A percentile compares a stretch with the other conserved stretches of the same genome.
Evolutionary conservation across 2,329 filamentous ascomycete species (phyloP).

Genomic region (Westerdykella ornata): DNA sequence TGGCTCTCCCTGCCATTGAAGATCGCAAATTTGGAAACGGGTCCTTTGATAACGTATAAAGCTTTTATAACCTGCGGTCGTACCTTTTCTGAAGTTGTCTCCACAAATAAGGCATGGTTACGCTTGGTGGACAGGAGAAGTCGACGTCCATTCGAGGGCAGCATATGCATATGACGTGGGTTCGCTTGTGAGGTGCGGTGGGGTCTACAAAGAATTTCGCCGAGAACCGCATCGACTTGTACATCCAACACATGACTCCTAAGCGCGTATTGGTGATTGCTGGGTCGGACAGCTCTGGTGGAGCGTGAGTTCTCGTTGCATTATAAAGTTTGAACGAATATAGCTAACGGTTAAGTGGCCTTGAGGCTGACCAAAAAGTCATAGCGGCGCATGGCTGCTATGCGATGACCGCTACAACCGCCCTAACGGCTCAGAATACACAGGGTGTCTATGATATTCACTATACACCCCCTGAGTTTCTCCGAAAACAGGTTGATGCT

Average conservation of each 20-base stretch:
- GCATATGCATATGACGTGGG: slow-evolving; percentile 2
- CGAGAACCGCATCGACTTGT: neutral
- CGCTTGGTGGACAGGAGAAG: too few species aligned
- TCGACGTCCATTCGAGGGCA: too few species aligned
- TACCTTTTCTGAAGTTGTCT: too few species aligned
- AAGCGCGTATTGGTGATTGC: slow-evolving; percentile 70
- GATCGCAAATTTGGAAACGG: too few species aligned
- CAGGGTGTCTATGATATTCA: slow-evolving; percentile 76
- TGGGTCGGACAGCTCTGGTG: slow-evolving; percentile 84
- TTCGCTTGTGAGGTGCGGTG: neutral
- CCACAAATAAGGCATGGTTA: too few species aligned
- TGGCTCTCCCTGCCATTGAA: too few species aligned
- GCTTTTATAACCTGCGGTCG: too few species aligned
- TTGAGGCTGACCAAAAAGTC: slow-evolving; percentile 94
- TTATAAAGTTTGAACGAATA: slow-evolving; percentile 9
- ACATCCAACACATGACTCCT: slow-evolving; percentile 17
- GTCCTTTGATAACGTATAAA: too few species aligned
- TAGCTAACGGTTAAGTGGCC: slow-evolving; percentile 54
- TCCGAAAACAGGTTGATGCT: slow-evolving; percentile 77
- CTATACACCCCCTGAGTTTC: slow-evolving; percentile 67
- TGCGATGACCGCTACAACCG: slow-evolving; percentile 91
- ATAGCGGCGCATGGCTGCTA: slow-evolving; percentile 89
- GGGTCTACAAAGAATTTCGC: slow-evolving; percentile 2
- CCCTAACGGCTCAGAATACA: slow-evolving; percentile 94
- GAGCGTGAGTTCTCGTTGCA: slow-evolving; percentile 56